These are phyloP conservation scores for Leucoagaricus sp. DNA, from an alignment of 1,284 basidiomycete species.

Conservation along the genomic window DNA sequence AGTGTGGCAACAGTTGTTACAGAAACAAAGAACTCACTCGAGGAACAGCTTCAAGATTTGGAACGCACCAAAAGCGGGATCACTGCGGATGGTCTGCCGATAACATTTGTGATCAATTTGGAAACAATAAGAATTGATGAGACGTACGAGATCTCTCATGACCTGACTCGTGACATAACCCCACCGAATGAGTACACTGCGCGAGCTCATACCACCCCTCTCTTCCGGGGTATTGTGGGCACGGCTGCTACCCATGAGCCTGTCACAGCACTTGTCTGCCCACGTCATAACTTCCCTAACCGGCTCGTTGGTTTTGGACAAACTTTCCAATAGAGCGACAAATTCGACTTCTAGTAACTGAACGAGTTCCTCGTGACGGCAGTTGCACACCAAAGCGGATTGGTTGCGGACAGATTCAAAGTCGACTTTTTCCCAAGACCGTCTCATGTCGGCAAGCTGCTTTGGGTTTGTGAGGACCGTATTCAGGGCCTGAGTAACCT, in stretches of 20 bases:
- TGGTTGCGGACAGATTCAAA: constrained; percentile 90
- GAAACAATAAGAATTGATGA: constrained; percentile 11
- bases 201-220: constrained; percentile 78
- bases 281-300: constrained; percentile 85
- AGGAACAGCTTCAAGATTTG: constrained; percentile 88
- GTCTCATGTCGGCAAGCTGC: constrained; percentile 81
- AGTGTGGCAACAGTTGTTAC: constrained; percentile 18
- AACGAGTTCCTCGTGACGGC: constrained; percentile 84
- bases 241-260: constrained; percentile 71
- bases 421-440: constrained; percentile 84
- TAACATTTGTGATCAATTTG: constrained; percentile 11
- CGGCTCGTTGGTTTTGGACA: constrained; percentile 76
- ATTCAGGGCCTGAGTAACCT: constrained; percentile 83
- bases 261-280: constrained; percentile 86
- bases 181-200: constrained; percentile 85
- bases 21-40: constrained; percentile 57
- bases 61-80: constrained; percentile 87
- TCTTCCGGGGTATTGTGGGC: constrained; percentile 59
- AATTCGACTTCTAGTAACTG: constrained; percentile 85
- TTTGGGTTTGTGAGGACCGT: constrained; percentile 85
- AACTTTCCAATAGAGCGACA: constrained; percentile 69
- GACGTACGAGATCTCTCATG: constrained; percentile 82
- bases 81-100: constrained; percentile 80
- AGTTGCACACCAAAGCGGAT: constrained; percentile 88
- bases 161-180: constrained; percentile 90